Evolutionary conservation across 495 filamentous ascomycete species (phyloP), one percentile per base, ranked within the genome.

Genomic region (Chaetomium fimeti): DNA sequence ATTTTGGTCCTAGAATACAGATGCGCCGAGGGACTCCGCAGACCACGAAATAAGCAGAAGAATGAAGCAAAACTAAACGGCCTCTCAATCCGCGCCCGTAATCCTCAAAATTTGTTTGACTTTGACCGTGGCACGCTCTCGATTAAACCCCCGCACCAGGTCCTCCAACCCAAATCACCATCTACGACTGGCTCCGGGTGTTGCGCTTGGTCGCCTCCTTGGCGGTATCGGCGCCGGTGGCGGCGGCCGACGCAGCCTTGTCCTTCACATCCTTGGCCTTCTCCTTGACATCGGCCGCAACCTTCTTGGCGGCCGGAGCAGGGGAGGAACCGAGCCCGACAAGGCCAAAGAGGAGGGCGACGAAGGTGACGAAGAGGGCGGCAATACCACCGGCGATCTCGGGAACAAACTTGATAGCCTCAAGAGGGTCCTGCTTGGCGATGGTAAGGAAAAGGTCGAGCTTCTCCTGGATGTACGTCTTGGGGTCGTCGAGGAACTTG

Each of bases 401-500:
- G 64, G 95, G 95, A 57, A 95, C 87, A 67, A 89, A 90, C 81
- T 93, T 92, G 78, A 93, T 83, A 54, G 95, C 95, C 78, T 92
- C 83, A 72, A 99, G 67, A 48, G 95, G 95, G 76, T 98, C 89
- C 66, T 86, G 85, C 83, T 93, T 88, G 76, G 87, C 89, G 70
- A 97, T 88, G 64, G 86, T 88, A 58, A 92, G 72, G 84, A 97
- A 98, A 61, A 91, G 83, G 73, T 96, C 88, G 64, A 95, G 78
- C 84, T 96, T 96, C 85, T 97, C 91, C 75, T 86, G 89, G 80
- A 97, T 82, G 79, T 92, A 98, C 72, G 76, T 77, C 62, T 97
- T 83, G 27, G 95, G 95, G 83, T 97, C 91, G 69, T 98, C 95
- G 76, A 87, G 78, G 88, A 99, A 98, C 74, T 87, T 88, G 64